These are phyloP conservation scores for Linaria vulgaris DNA, from an alignment of 257 asterid genomes.

Conservation along the genomic window DNA sequence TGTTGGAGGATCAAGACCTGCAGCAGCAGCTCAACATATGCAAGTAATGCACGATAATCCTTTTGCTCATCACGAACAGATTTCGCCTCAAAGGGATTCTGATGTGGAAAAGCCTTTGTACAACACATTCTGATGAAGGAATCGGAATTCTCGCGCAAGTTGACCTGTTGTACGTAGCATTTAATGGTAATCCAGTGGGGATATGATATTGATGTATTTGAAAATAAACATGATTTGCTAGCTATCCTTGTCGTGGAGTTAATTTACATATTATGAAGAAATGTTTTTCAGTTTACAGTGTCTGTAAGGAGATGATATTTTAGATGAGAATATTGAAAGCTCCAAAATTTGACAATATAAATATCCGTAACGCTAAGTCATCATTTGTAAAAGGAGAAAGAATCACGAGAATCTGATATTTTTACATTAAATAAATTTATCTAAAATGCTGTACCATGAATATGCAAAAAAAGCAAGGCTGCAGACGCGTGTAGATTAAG, in stretches of 20 bases:
- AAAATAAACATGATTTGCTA: neutral
- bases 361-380: too few relatives aligned
- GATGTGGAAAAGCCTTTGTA: slow-evolving; percentile 48
- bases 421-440: too few relatives aligned
- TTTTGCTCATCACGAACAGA: slow-evolving; percentile 42
- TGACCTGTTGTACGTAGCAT: neutral
- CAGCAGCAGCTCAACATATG: slow-evolving; percentile 40
- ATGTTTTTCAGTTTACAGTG: neutral
- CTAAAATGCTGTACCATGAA: too few relatives aligned
- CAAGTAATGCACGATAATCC: slow-evolving; percentile 40
- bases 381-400: too few relatives aligned
- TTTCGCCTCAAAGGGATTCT: slow-evolving; percentile 43
- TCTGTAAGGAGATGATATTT: too few relatives aligned
- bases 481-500: too few relatives aligned
- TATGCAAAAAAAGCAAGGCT: too few relatives aligned
- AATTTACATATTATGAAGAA: neutral
- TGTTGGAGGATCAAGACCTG: slow-evolving; percentile 66
- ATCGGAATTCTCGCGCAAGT: neutral
- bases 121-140: slow-evolving; percentile 38
- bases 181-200: too few relatives aligned
- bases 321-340: too few relatives aligned
- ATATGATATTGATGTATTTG: slow-evolving; percentile 7
- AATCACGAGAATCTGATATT: too few relatives aligned
- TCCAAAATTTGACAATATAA: too few relatives aligned
- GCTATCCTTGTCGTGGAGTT: neutral